Evolutionary conservation across 2,329 filamentous ascomycete species (phyloP), one percentile per base, ranked within the genome.

Genomic region (Pestalotiopsis sp.): DNA sequence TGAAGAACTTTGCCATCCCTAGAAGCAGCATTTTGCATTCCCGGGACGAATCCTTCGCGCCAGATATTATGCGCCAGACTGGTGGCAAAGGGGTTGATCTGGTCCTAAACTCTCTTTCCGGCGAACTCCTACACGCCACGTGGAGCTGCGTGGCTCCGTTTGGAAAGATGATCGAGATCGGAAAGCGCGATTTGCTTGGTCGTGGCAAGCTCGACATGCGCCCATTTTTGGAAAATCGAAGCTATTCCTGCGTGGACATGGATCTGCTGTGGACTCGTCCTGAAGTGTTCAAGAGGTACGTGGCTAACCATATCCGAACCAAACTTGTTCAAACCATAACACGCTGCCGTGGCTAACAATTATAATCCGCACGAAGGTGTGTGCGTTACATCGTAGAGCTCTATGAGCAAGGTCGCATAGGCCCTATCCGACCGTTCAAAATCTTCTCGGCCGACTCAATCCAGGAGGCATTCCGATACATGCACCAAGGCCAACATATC

Each of bases 101-200:
- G 0, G 78, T 81, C 1, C 72, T 84, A 10, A 82, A 82, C 72
- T 78, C 79, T 0, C 71, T 82, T 0, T 75, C 81, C 0, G 80
- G 80, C 1, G 80, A 83, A 14, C 70, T 78, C 0, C 74, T 84
- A 0, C 79, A 79, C 11, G 75, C 79, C 1, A 77, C 79, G 9
- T 86, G 81, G 81, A 69, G 78, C 0, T 84, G 81, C 60, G 74
- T 86, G 2, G 82, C 83, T 1, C 71, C 76, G 4, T 82, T 80
- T 63, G 84, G 82, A 0, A 77, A 72, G 2, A 81, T 86, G 74
- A 66, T 85, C 0, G 83, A 86, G 65, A 80, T 85, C n/a, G 82
- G 81, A 6, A 81, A 81, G 69, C 73, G 78, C 3, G 81, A 85
- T 61, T 74, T 84, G 1, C 70, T 78, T 0, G 78, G 79, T 0